Evolutionary conservation across 345 rosid species (phyloP).

Genomic region (Dipteronia sinensis): DNA sequence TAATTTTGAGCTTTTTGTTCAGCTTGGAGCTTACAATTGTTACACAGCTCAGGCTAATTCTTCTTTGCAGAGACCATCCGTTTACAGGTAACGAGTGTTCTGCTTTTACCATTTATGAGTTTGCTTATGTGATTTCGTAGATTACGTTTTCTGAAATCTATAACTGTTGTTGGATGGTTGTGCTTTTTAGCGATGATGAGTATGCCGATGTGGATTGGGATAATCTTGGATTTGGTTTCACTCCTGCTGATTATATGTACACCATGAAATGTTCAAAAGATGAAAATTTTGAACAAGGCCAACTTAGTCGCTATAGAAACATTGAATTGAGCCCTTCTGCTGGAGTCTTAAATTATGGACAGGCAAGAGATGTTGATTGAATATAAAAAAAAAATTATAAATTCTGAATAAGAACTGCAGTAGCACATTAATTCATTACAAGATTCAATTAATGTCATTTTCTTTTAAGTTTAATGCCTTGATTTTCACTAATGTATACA

Average conservation of each 20-base stretch:
- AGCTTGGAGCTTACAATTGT: slow-evolving; percentile 32
- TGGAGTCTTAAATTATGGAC: slow-evolving; percentile 85
- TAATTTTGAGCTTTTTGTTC: not conserved
- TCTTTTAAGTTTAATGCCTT: not conserved
- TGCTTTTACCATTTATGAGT: not conserved
- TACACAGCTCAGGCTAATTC: slow-evolving; percentile 40
- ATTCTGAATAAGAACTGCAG: not conserved
- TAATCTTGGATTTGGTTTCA: slow-evolving; percentile 69
- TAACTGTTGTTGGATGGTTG: slow-evolving; percentile 6
- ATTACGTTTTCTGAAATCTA: too few species aligned
- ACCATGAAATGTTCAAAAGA: slow-evolving; percentile 54
- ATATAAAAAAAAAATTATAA: not conserved
- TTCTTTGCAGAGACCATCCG: slow-evolving; percentile 27
- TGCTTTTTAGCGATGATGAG: slow-evolving; percentile 43
- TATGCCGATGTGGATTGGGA: slow-evolving; percentile 85
- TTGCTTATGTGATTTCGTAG: not conserved
- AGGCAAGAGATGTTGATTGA: slow-evolving; percentile 46
- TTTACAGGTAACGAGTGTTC: slow-evolving; percentile 29
- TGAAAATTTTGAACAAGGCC: slow-evolving; percentile 49
- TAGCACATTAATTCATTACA: not conserved
- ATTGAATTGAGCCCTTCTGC: slow-evolving; percentile 79
- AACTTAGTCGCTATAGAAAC: slow-evolving; percentile 52
- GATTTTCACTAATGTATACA: not conserved
- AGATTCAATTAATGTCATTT: not conserved
- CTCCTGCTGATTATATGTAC: slow-evolving; percentile 79